Conservation (phyloP, 352 stramenopile species). For the Phytophthora vignae region DNA sequence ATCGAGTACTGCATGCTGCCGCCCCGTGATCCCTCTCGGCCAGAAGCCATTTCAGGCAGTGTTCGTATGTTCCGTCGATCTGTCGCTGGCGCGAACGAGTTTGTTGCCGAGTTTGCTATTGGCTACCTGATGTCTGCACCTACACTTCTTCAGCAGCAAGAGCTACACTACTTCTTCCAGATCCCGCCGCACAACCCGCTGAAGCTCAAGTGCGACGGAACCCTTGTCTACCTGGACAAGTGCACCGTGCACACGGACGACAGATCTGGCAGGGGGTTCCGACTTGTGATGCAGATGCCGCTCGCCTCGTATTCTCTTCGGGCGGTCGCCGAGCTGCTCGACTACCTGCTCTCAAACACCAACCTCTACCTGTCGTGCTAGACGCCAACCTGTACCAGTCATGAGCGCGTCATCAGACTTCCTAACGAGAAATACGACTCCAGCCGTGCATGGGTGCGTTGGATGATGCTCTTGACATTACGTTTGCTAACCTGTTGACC, state of each 20-base stretch:
- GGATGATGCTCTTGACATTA: neutral
- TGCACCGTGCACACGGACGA: conserved; percentile 31
- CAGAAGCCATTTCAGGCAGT: conserved; percentile 23
- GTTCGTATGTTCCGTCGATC: conserved; percentile 29
- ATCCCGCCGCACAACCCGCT: conserved; percentile 42
- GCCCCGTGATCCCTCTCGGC: conserved; percentile 10
- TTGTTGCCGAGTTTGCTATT: conserved; percentile 32
- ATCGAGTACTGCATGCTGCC: conserved; percentile 42
- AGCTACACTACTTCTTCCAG: conserved; percentile 45
- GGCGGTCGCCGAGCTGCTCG: conserved; percentile 39
- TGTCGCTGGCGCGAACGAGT: conserved; percentile 1
- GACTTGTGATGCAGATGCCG: conserved; percentile 32
- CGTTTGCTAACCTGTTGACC: neutral
- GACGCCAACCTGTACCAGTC: conserved; percentile 33
- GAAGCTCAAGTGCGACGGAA: conserved; percentile 29
- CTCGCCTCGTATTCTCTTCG: conserved; percentile 24
- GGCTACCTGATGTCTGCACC: conserved; percentile 34
- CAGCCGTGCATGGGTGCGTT: neutral
- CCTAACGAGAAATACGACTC: conserved; percentile 2
- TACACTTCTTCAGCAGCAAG: conserved; percentile 30
- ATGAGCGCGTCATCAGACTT: neutral
- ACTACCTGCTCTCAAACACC: conserved; percentile 30
- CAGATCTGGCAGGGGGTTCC: conserved; percentile 23
- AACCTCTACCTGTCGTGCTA: conserved; percentile 15
- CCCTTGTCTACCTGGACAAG: conserved; percentile 27